A percentile compares a stretch with the other conserved stretches of the same genome.
Conservation (phyloP, 495 filamentous ascomycete genomes). For the Aspergillus campestris region DNA sequence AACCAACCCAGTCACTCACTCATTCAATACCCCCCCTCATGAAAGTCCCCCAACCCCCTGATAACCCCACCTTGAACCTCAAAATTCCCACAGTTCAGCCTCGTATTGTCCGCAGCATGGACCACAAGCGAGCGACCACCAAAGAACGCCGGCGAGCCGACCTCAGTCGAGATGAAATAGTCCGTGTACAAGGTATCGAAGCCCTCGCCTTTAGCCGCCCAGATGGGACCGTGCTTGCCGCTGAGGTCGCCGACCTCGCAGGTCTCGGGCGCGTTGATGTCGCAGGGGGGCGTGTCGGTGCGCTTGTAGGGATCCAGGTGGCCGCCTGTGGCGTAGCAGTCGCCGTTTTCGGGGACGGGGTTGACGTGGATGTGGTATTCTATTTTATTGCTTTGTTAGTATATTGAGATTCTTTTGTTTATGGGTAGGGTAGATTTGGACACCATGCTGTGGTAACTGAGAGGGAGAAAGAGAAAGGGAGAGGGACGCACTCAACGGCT, state of each 20-base stretch:
- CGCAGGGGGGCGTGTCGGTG: conserved; percentile 56
- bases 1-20: too few relatives aligned
- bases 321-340: conserved; percentile 62
- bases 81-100: conserved; percentile 28
- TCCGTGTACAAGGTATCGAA: conserved; percentile 53
- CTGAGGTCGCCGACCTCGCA: conserved; percentile 81
- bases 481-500: conserved; percentile 59
- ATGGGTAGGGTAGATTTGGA: neutral
- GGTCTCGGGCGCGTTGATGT: conserved; percentile 49
- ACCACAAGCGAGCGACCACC: conserved; percentile 74
- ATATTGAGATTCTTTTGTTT: neutral
- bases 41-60: neutral
- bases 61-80: neutral
- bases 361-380: conserved; percentile 77
- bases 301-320: conserved; percentile 64
- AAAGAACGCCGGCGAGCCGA: conserved; percentile 57
- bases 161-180: conserved; percentile 52
- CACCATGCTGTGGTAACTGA: neutral
- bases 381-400: conserved; percentile 14
- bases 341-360: conserved; percentile 65
- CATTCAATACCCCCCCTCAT: neutral
- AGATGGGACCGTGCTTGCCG: conserved; percentile 72
- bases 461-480: conserved; percentile 18
- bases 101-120: conserved; percentile 34
- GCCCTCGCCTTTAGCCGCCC: conserved; percentile 20